A percentile compares a stretch with the other conserved stretches of the same genome.
Conservation (phyloP, 2,329 filamentous ascomycete genomes). For the Cladosporium sphaerospermum region DNA sequence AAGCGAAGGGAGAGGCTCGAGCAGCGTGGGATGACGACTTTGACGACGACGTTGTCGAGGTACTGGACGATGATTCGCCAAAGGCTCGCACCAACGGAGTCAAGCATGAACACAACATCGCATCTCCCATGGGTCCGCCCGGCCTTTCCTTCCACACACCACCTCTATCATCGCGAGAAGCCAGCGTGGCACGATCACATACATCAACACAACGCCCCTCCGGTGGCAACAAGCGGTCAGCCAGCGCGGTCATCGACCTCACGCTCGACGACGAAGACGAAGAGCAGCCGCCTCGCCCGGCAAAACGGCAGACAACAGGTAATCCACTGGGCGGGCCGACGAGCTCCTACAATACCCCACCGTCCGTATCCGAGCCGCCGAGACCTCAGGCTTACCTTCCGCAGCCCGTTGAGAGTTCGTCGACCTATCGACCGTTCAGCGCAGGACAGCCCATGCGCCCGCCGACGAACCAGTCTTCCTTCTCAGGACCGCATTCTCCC, state of each 20-base stretch:
- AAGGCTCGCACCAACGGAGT: slow-evolving; percentile 21
- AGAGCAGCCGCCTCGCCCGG: slow-evolving; percentile 24
- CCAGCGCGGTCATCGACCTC: slow-evolving; percentile 40
- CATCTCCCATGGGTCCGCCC: slow-evolving; percentile 4
- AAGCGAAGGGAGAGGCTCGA: slow-evolving; percentile 25
- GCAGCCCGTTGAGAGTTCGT: slow-evolving; percentile 8
- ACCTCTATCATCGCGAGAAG: slow-evolving; percentile 41
- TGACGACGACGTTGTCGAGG: slow-evolving; percentile 41
- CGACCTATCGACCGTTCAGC: slow-evolving; percentile 4
- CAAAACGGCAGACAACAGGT: slow-evolving; percentile 26
- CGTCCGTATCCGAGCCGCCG: slow-evolving; percentile 5
- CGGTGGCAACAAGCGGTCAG: slow-evolving; percentile 39
- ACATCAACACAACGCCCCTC: slow-evolving; percentile 25
- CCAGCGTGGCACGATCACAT: slow-evolving; percentile 29
- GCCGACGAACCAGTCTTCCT: neutral
- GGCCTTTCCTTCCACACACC: slow-evolving; percentile 32
- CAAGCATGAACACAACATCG: slow-evolving; percentile 19
- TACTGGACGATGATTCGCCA: slow-evolving; percentile 28
- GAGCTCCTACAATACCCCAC: slow-evolving; percentile 11
- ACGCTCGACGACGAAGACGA: slow-evolving; percentile 45
- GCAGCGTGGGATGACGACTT: slow-evolving; percentile 35
- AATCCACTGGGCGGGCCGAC: slow-evolving; percentile 10
- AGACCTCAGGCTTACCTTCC: slow-evolving; percentile 9
- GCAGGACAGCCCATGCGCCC: slow-evolving; percentile 6
- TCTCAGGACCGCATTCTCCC: slow-evolving; percentile 8